A percentile compares a stretch with the other conserved stretches of the same genome.
Conservation (phyloP, 148 eudicot genomes). For the Amaranthus cruentus region DNA sequence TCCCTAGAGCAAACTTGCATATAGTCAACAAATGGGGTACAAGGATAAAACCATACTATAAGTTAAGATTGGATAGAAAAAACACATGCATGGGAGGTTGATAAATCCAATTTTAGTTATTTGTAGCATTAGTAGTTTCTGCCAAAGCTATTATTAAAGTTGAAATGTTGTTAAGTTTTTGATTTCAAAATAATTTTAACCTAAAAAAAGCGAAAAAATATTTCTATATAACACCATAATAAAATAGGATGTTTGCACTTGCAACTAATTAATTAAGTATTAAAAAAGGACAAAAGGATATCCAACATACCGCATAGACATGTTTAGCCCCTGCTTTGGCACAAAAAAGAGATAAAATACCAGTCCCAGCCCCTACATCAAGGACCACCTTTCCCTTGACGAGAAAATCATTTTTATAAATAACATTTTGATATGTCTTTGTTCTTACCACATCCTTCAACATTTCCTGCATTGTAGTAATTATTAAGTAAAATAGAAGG, state of each 20-base stretch:
- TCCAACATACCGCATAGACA: conserved; percentile 77
- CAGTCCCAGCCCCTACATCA: conserved; percentile 99
- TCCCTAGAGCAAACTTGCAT: not conserved
- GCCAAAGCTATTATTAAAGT: too few species aligned
- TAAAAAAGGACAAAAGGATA: not conserved
- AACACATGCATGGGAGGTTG: too few species aligned
- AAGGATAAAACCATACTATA: not conserved
- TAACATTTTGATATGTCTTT: conserved; percentile 89
- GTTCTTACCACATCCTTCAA: conserved; percentile 93
- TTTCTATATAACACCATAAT: not conserved
- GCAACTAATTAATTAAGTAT: not conserved
- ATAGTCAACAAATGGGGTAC: not conserved
- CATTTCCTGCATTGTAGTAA: conserved; percentile 73
- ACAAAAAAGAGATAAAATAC: conserved; percentile 92
- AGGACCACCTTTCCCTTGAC: conserved; percentile 92
- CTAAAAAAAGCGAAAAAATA: too few species aligned
- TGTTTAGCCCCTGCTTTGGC: conserved; percentile 99
- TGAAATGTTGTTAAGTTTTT: too few species aligned
- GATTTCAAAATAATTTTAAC: too few species aligned
- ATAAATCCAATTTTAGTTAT: not conserved
- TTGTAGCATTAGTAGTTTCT: too few species aligned
- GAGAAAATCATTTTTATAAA: conserved; percentile 70
- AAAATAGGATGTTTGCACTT: not conserved
- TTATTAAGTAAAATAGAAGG: conserved; percentile 1
- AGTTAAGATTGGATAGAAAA: not conserved